Evolutionary conservation across 306 rosid species (phyloP).

Genomic region (Ormosia semicastrata): DNA sequence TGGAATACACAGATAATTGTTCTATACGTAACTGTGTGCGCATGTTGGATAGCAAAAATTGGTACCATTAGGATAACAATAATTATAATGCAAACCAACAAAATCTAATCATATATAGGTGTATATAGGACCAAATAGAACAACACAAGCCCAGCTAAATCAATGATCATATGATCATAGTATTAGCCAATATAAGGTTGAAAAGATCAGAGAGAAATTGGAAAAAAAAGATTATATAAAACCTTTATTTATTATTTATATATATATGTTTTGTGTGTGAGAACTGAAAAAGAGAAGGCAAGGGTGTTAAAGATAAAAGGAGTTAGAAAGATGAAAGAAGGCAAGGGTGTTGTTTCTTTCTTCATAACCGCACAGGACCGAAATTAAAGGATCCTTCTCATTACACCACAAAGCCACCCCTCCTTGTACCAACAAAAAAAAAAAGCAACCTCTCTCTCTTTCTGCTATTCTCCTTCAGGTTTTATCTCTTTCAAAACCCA

Average conservation of each 20-base stretch:
- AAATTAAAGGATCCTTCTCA: slow-evolving; percentile 39
- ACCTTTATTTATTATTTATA: background rate
- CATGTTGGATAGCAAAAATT: background rate
- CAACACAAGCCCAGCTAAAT: background rate
- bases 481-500: slow-evolving; percentile 23
- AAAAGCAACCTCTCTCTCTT: background rate
- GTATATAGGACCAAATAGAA: background rate
- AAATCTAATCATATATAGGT: background rate
- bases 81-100: background rate
- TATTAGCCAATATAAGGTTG: background rate
- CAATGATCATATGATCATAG: background rate
- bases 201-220: background rate
- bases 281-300: background rate
- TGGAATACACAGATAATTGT: background rate
- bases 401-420: slow-evolving; percentile 45
- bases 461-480: slow-evolving; percentile 7
- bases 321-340: background rate
- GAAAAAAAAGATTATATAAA: background rate
- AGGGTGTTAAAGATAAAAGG: background rate
- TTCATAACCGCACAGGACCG: slow-evolving; percentile 21
- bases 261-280: background rate
- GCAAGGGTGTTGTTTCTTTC: background rate
- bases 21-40: background rate
- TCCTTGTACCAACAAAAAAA: background rate
- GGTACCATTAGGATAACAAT: background rate